Conservation (phyloP, 163 green algal species). For the Prototheca stagnorum region DNA sequence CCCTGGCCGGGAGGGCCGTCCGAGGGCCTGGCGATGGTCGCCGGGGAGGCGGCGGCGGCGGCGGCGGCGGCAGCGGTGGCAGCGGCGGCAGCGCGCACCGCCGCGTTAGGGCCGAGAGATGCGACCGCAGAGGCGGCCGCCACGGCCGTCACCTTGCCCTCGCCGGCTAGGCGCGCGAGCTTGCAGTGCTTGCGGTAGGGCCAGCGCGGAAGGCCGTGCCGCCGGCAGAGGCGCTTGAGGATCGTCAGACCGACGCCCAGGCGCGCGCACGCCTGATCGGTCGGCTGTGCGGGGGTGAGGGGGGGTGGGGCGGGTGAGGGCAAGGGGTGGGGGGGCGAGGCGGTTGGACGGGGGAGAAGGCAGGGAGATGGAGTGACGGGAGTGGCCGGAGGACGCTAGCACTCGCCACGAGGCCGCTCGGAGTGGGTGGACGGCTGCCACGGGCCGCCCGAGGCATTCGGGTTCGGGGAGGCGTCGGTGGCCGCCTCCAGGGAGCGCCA, state of each 20-base stretch:
- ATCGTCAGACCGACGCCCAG: conserved; percentile 53
- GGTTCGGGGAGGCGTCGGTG: too few species aligned
- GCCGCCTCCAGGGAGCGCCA: too few species aligned
- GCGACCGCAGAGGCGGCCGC: too few species aligned
- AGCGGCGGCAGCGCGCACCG: too few species aligned
- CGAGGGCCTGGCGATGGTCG: not conserved
- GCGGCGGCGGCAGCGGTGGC: not conserved
- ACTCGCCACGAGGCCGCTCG: too few species aligned
- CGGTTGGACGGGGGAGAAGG: too few species aligned
- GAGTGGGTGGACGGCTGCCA: too few species aligned
- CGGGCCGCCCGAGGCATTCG: too few species aligned
- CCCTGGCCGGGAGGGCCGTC: not conserved
- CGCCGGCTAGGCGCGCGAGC: not conserved
- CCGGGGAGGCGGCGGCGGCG: not conserved
- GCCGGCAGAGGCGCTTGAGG: conserved; percentile 57
- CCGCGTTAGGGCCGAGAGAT: too few species aligned
- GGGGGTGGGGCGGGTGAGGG: not conserved
- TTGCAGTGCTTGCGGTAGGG: conserved; percentile 15
- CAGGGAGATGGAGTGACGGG: too few species aligned
- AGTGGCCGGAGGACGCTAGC: too few species aligned
- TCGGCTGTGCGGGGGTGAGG: conserved; percentile 22
- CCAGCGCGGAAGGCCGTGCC: conserved; percentile 40
- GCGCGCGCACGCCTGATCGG: conserved; percentile 33
- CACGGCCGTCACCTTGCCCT: not conserved
- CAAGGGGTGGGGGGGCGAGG: too few species aligned